phyloP scores from a whole-genome alignment of 768 basidiomycete species.

The Tremella mesenterica region DNA sequence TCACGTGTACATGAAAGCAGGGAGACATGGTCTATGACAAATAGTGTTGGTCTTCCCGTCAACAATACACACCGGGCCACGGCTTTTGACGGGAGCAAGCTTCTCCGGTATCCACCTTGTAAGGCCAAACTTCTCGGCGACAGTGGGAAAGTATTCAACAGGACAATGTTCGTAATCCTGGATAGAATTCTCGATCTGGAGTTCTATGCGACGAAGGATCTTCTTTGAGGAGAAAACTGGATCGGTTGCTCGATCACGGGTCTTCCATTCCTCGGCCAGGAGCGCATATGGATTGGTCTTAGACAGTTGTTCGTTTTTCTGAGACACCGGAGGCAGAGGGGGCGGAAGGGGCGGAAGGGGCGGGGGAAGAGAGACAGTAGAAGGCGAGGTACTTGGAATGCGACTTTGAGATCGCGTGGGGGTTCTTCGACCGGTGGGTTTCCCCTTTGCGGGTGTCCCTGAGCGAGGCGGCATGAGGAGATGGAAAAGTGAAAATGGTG shows the following conservation, averaged over 20 bases:
- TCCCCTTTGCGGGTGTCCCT: too few species aligned
- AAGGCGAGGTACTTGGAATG: not conserved
- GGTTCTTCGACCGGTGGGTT: too few species aligned
- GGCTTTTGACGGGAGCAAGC: not conserved
- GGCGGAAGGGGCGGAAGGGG: not conserved
- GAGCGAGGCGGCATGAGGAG: too few species aligned
- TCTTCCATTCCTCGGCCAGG: not conserved
- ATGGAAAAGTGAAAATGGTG: too few species aligned
- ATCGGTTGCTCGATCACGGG: not conserved
- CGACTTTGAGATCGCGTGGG: too few species aligned
- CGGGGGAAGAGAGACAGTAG: not conserved
- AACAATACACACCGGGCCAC: not conserved
- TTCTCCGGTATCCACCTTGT: not conserved
- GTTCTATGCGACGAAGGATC: too few species aligned
- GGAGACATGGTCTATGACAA: not conserved
- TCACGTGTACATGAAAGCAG: constrained; percentile 2
- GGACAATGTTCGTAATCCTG: not conserved
- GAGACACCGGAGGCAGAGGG: too few species aligned
- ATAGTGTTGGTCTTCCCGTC: not conserved
- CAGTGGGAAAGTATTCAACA: not conserved
- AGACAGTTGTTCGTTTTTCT: not conserved
- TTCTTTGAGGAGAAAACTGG: not conserved
- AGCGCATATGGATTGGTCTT: not conserved
- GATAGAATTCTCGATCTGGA: not conserved
- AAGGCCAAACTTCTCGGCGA: not conserved